Conservation (phyloP, 2,329 filamentous ascomycete genomes). For the Thermothelomyces thermophilus region DNA sequence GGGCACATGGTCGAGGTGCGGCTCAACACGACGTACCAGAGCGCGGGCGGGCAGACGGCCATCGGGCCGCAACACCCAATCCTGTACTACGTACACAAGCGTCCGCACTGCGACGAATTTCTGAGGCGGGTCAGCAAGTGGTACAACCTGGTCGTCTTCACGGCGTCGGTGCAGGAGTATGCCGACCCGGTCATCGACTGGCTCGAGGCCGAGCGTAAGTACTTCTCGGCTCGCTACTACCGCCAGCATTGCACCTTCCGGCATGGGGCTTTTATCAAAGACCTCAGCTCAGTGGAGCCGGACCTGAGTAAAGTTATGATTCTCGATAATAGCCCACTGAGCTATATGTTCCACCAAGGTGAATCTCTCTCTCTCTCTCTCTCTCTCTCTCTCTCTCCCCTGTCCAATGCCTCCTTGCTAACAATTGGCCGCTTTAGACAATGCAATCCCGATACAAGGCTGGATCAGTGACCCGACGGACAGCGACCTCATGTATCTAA, state of each 20-base stretch:
- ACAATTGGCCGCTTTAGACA: conserved; percentile 56
- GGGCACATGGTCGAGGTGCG: conserved; percentile 99
- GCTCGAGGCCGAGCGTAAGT: conserved; percentile 94
- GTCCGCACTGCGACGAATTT: conserved; percentile 95
- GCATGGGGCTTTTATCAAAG: conserved; percentile 96
- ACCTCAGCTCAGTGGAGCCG: conserved; percentile 90
- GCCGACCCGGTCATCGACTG: conserved; percentile 98
- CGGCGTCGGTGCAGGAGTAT: conserved; percentile 95
- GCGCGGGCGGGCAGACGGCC: conserved; percentile 57
- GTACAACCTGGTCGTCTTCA: conserved; percentile 97
- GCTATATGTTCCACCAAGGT: conserved; percentile 99
- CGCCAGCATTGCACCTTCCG: conserved; percentile 94
- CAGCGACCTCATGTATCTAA: conserved; percentile 85
- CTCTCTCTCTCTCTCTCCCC: neutral
- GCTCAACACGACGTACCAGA: conserved; percentile 65
- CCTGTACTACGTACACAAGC: conserved; percentile 97
- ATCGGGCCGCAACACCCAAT: conserved; percentile 89
- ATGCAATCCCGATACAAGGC: conserved; percentile 96
- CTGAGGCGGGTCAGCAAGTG: conserved; percentile 82
- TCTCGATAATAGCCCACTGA: conserved; percentile 94
- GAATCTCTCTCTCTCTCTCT: conserved; percentile 30
- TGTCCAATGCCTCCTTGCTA: neutral
- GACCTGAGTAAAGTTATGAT: conserved; percentile 99
- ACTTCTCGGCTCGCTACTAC: conserved; percentile 90
- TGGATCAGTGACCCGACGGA: conserved; percentile 99